phyloP scores from a whole-genome alignment of 1,284 basidiomycete species.

The Coniferiporia sulphurascens region DNA sequence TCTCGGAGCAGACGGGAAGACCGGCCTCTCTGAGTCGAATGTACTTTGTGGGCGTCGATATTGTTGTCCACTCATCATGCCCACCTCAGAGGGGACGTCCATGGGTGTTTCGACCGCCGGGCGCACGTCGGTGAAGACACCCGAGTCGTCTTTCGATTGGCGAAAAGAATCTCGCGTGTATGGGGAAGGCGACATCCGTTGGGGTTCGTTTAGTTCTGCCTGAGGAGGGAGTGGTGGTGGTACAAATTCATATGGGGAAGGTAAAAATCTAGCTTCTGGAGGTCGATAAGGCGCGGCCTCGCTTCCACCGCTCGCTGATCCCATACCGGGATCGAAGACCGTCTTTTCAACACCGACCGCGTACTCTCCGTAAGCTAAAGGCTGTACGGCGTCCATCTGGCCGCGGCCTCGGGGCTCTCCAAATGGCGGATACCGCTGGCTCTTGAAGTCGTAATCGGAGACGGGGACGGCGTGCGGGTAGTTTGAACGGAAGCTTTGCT shows the following conservation, averaged over 20 bases:
- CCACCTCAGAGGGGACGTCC: slow-evolving; percentile 7
- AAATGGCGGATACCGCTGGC: slow-evolving; percentile 6
- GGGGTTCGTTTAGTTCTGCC: not conserved
- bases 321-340: slow-evolving; percentile 13
- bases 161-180: slow-evolving; percentile 10
- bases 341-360: slow-evolving; percentile 1
- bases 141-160: slow-evolving; percentile 13
- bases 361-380: slow-evolving; percentile 9
- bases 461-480: not conserved
- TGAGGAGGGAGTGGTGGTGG: not conserved
- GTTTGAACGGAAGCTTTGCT: not conserved
- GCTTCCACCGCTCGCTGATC: not conserved
- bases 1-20: not conserved
- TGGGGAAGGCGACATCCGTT: not conserved
- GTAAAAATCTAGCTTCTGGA: not conserved
- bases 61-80: slow-evolving; percentile 3
- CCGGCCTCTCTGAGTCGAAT: not conserved
- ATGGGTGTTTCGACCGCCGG: slow-evolving; percentile 5
- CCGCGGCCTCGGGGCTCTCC: not conserved
- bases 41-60: not conserved
- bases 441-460: not conserved
- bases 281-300: not conserved
- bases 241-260: slow-evolving; percentile 3
- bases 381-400: not conserved
- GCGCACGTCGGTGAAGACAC: slow-evolving; percentile 9